These are phyloP conservation scores for Exsudoporus floridanus DNA, from an alignment of 1,284 basidiomycete genomes.

Conservation along the genomic window DNA sequence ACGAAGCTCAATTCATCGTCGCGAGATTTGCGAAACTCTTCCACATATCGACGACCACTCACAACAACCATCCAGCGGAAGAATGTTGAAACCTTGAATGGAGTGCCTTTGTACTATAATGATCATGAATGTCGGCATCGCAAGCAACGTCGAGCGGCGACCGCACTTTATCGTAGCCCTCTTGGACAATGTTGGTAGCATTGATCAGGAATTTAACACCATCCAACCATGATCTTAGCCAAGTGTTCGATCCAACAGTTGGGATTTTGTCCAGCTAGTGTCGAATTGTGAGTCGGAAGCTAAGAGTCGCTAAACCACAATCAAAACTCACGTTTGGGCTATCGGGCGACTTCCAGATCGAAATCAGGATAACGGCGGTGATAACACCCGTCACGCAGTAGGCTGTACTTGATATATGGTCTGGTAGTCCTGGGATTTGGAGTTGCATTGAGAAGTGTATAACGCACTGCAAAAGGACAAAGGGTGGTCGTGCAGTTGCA, in stretches of 20 bases:
- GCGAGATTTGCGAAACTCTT: conserved; percentile 42
- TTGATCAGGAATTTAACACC: conserved; percentile 10
- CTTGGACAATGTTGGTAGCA: conserved; percentile 15
- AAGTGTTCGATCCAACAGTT: conserved; percentile 23
- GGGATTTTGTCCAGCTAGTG: conserved; percentile 23
- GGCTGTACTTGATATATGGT: not conserved
- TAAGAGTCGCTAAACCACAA: not conserved
- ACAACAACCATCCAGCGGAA: conserved; percentile 44
- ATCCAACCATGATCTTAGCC: conserved; percentile 22
- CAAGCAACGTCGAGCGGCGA: not conserved
- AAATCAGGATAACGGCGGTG: not conserved
- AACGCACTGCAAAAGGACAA: no score
- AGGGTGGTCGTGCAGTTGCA: no score
- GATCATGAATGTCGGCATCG: not conserved
- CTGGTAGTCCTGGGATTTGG: not conserved
- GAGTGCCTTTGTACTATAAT: conserved; percentile 36
- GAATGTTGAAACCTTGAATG: conserved; percentile 44
- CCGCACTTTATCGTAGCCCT: conserved; percentile 27
- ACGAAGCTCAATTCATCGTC: conserved; percentile 32
- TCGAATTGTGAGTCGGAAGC: not conserved
- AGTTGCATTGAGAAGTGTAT: not conserved
- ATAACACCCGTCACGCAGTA: not conserved
- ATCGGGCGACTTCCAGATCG: not conserved
- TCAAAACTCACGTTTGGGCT: conserved; percentile 1
- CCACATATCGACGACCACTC: conserved; percentile 36